These are phyloP conservation scores for Fusarium cicatricum DNA, from an alignment of 2,329 filamentous ascomycete species.

Conservation along the genomic window DNA sequence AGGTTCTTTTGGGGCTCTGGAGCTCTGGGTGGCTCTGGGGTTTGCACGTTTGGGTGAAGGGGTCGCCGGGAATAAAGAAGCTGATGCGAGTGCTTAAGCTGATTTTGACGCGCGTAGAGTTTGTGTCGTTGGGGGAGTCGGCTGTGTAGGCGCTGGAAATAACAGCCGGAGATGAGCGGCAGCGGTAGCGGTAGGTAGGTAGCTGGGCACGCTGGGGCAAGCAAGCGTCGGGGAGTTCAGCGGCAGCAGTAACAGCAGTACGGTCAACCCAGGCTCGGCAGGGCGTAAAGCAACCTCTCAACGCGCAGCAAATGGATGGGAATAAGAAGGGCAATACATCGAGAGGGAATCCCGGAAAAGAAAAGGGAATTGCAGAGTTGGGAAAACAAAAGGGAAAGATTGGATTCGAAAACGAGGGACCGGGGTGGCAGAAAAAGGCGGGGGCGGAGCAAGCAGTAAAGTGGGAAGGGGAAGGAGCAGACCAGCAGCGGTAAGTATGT, in stretches of 20 bases:
- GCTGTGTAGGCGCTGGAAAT: conserved; percentile 44
- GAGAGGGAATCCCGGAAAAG: conserved; percentile 37
- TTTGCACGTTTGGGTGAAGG: conserved; percentile 16
- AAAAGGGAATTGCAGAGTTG: conserved; percentile 39
- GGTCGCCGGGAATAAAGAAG: conserved; percentile 25
- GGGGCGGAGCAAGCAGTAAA: conserved; percentile 38
- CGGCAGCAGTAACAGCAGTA: not conserved
- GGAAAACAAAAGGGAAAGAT: conserved; percentile 30
- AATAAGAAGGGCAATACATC: conserved; percentile 33
- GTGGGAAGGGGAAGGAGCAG: conserved; percentile 17
- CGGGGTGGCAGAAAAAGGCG: conserved; percentile 37
- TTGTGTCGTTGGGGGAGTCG: conserved; percentile 27
- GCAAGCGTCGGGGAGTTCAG: conserved; percentile 7
- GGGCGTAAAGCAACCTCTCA: conserved; percentile 9
- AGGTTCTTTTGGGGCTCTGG: conserved; percentile 4
- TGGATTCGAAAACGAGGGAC: conserved; percentile 32
- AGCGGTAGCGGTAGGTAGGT: conserved; percentile 8
- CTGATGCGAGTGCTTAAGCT: conserved; percentile 14
- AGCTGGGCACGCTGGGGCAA: too few relatives aligned
- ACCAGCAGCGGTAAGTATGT: conserved; percentile 12
- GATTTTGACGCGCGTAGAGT: conserved; percentile 4
- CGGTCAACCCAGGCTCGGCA: not conserved
- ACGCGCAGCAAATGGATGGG: conserved; percentile 17
- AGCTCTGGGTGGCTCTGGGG: conserved; percentile 17
- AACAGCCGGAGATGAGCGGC: conserved; percentile 36